A percentile compares a stretch with the other conserved stretches of the same genome.
Evolutionary conservation across 352 stramenopile species (phyloP).

Genomic region (Phytophthora macrochlamydospora): DNA sequence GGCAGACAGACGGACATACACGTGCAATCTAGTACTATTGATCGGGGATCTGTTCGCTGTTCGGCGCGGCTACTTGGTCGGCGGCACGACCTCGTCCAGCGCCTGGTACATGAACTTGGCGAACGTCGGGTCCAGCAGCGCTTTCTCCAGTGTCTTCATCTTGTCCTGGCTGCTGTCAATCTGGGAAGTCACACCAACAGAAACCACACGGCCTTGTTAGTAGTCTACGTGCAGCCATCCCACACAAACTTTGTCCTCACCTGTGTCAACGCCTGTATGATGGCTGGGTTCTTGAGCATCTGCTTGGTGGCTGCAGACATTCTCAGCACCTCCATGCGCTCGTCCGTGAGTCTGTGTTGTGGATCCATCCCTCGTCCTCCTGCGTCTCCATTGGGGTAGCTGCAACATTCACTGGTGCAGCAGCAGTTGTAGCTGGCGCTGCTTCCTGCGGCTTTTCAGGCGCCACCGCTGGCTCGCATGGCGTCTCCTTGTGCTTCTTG

Average conservation of each 20-base stretch:
- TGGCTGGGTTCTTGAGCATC: slow-evolving; percentile 35
- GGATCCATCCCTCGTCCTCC: slow-evolving; percentile 42
- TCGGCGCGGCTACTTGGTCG: slow-evolving; percentile 24
- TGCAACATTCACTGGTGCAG: neutral
- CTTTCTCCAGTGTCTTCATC: slow-evolving; percentile 80
- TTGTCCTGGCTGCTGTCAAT: slow-evolving; percentile 68
- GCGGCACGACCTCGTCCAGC: slow-evolving; percentile 56
- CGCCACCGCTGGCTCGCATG: slow-evolving; percentile 42
- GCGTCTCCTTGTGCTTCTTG: slow-evolving; percentile 81
- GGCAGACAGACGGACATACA: too few species aligned
- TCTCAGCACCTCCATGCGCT: slow-evolving; percentile 44
- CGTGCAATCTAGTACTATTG: neutral
- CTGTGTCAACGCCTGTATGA: slow-evolving; percentile 56
- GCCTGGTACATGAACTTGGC: slow-evolving; percentile 81
- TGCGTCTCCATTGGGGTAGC: slow-evolving; percentile 31
- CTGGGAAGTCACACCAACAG: slow-evolving; percentile 30
- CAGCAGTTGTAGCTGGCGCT: slow-evolving; percentile 5
- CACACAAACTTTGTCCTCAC: slow-evolving; percentile 25
- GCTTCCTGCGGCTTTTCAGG: slow-evolving; percentile 11
- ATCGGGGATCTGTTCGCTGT: neutral
- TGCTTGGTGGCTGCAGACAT: too few species aligned
- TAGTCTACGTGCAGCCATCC: neutral
- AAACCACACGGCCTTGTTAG: slow-evolving; percentile 1
- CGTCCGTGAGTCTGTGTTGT: slow-evolving; percentile 36
- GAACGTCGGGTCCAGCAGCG: slow-evolving; percentile 70